phyloP scores from a whole-genome alignment of 148 eudicot species.

The Agrostemma githago region DNA sequence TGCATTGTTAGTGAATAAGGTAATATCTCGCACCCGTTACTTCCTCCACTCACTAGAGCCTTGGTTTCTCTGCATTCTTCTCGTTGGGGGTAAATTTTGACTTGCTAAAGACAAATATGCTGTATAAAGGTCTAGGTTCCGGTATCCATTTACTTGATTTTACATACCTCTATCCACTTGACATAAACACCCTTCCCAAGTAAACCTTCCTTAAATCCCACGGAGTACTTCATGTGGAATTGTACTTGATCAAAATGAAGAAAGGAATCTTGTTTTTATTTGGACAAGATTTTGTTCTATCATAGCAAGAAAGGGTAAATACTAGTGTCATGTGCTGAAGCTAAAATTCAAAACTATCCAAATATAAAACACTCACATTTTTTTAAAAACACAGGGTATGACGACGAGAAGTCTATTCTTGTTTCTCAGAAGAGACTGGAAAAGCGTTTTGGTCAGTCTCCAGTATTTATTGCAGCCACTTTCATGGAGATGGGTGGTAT shows the following conservation, averaged over 20 bases:
- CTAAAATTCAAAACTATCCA: neutral
- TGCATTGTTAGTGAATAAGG: neutral
- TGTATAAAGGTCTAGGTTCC: neutral
- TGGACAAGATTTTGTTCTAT: neutral
- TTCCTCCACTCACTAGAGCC: neutral
- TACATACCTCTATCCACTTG: neutral
- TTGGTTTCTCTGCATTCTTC: neutral
- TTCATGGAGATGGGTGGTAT: conserved; percentile 94
- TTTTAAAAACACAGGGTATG: conserved; percentile 56
- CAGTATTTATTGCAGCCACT: conserved; percentile 92
- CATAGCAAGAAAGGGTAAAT: neutral
- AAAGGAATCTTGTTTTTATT: neutral
- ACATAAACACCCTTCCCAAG: neutral
- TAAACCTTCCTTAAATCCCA: neutral
- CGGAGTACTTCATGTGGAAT: neutral
- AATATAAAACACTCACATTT: conserved; percentile 8
- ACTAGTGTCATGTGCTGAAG: neutral
- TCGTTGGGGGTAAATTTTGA: neutral
- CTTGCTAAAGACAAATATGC: neutral
- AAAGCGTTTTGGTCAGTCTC: conserved; percentile 97
- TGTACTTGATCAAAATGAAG: neutral
- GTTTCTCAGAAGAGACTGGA: conserved; percentile 95
- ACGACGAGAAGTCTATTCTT: conserved; percentile 86
- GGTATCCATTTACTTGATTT: neutral
- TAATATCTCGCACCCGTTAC: neutral